Evolutionary conservation across 2,329 filamentous ascomycete genomes (phyloP).

Genomic region (Colletotrichum graminicola): DNA sequence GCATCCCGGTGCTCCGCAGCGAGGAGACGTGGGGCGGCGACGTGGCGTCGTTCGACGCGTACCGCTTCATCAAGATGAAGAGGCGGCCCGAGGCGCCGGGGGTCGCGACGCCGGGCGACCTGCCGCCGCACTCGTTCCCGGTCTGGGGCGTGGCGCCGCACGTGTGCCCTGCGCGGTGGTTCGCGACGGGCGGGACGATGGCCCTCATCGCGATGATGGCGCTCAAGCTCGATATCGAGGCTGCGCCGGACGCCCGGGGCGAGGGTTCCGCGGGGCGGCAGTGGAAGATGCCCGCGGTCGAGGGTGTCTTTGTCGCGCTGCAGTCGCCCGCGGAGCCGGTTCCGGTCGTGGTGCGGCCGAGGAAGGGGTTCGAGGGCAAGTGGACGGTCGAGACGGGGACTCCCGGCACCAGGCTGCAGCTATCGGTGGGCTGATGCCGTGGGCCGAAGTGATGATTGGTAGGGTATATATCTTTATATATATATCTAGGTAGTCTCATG

Average conservation of each 20-base stretch:
- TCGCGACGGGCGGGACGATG: slow-evolving; percentile 23
- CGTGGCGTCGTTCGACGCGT: slow-evolving; percentile 45
- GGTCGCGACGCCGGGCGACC: slow-evolving; percentile 14
- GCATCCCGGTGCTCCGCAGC: slow-evolving; percentile 7
- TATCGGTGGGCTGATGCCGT: slow-evolving; percentile 4
- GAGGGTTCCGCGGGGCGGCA: neutral
- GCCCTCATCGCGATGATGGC: slow-evolving; percentile 23
- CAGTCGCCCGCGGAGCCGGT: slow-evolving; percentile 15
- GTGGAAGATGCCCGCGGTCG: slow-evolving; percentile 4
- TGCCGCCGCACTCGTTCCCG: slow-evolving; percentile 24
- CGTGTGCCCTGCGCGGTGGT: slow-evolving; percentile 30
- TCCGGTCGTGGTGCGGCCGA: neutral
- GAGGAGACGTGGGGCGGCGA: slow-evolving; percentile 47
- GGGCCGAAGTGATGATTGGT: neutral
- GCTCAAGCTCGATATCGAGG: slow-evolving; percentile 17
- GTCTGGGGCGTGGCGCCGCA: slow-evolving; percentile 20
- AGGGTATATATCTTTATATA: no score
- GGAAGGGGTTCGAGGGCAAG: slow-evolving; percentile 15
- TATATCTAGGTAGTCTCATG: no score
- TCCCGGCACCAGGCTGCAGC: slow-evolving; percentile 8
- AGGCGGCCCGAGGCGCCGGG: neutral
- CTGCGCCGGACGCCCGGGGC: neutral
- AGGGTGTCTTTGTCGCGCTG: neutral
- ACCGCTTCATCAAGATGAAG: slow-evolving; percentile 47
- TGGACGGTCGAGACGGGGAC: slow-evolving; percentile 6